phyloP scores from a whole-genome alignment of 495 filamentous ascomycete species.

The Xylaria flabelliformis region DNA sequence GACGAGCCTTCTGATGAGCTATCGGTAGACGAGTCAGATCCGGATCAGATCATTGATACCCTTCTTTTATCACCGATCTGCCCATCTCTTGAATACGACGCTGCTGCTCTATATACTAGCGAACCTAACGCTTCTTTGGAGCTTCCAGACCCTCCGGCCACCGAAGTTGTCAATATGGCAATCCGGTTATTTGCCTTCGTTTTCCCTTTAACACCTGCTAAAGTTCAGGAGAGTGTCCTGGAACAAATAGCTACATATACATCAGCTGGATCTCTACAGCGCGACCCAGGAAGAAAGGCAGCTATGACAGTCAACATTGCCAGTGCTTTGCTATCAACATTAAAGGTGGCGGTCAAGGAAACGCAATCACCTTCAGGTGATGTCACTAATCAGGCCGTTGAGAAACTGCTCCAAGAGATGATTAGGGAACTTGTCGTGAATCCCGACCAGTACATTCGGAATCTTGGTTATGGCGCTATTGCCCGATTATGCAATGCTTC shows the following conservation, averaged over 20 bases:
- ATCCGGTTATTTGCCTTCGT: constrained; percentile 91
- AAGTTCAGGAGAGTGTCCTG: constrained; percentile 92
- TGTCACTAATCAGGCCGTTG: constrained; percentile 74
- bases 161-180: constrained; percentile 91
- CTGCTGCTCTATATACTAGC: constrained; percentile 77
- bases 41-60: constrained; percentile 74
- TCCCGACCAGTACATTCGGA: constrained; percentile 82
- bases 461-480: constrained; percentile 84
- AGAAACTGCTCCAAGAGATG: constrained; percentile 86
- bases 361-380: constrained; percentile 74
- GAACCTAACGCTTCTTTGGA: constrained; percentile 44
- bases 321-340: constrained; percentile 75
- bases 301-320: constrained; percentile 92
- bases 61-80: constrained; percentile 77
- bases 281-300: constrained; percentile 85
- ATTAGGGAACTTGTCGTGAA: constrained; percentile 80
- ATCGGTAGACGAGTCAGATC: constrained; percentile 66
- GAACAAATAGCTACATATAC: constrained; percentile 91
- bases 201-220: constrained; percentile 83
- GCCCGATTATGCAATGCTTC: constrained; percentile 88
- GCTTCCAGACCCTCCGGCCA: constrained; percentile 82
- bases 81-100: constrained; percentile 87
- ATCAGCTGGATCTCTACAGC: constrained; percentile 76
- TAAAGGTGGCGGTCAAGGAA: constrained; percentile 86
- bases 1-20: constrained; percentile 60